These are phyloP conservation scores for Gaultheria prostrata DNA, from an alignment of 148 eudicot species.

Conservation along the genomic window DNA sequence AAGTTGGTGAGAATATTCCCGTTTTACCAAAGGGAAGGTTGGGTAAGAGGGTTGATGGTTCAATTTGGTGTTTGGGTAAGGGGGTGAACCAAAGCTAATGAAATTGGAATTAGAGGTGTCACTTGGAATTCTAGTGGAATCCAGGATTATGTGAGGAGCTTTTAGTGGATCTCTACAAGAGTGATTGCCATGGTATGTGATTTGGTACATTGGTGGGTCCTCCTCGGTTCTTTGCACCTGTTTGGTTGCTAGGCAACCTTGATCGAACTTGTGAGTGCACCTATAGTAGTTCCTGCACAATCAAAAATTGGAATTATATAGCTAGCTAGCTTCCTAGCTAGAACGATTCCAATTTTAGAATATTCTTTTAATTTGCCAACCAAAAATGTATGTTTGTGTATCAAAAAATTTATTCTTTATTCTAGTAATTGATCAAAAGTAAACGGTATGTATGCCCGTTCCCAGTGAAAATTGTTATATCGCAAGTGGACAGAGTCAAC, in stretches of 20 bases:
- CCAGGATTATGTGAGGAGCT: slow-evolving; percentile 23
- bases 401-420: no score
- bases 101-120: slow-evolving; percentile 14
- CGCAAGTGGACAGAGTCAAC: background rate
- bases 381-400: background rate
- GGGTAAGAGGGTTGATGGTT: background rate
- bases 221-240: slow-evolving; percentile 41
- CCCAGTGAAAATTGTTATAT: background rate
- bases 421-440: no score
- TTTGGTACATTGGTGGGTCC: slow-evolving; percentile 28
- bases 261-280: slow-evolving; percentile 64
- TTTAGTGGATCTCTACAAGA: slow-evolving; percentile 24
- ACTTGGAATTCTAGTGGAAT: background rate
- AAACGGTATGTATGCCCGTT: no score
- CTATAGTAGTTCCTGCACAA: slow-evolving; percentile 60
- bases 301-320: background rate
- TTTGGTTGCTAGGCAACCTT: slow-evolving; percentile 47
- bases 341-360: background rate
- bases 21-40: background rate
- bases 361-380: background rate
- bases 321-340: background rate
- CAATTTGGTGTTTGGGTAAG: background rate
- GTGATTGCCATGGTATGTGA: slow-evolving; percentile 36
- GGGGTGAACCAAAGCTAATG: slow-evolving; percentile 8
- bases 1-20: background rate